phyloP scores from a whole-genome alignment of 306 rosid genomes.

The Elaeagnus macrophylla region DNA sequence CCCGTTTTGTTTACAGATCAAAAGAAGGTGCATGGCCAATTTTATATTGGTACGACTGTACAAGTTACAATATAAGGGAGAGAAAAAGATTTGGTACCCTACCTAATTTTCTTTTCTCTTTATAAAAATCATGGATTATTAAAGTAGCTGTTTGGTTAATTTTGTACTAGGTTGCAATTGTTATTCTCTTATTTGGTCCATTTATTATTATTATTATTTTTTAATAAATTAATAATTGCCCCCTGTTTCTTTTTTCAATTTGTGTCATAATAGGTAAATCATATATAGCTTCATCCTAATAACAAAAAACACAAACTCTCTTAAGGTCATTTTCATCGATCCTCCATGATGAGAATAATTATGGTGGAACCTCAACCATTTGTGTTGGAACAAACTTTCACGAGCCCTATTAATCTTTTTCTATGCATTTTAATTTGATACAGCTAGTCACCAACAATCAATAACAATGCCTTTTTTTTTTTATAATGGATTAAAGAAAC shows the following conservation, averaged over 20 bases:
- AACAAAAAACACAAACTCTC: constrained; percentile 34
- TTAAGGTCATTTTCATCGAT: constrained; percentile 13
- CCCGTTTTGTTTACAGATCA: constrained; percentile 25
- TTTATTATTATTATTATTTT: constrained; percentile 15
- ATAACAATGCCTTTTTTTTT: no score
- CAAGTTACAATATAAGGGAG: no score
- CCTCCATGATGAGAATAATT: constrained; percentile 28
- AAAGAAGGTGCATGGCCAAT: constrained; percentile 23
- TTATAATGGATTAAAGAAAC: no score
- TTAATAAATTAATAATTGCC: constrained; percentile 6
- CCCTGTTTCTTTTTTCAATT: constrained; percentile 19
- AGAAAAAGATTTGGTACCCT: no score
- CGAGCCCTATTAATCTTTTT: no score
- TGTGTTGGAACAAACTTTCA: no score
- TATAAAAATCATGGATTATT: no score
- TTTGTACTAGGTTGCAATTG: constrained; percentile 3
- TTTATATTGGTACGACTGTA: not conserved
- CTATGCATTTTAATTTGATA: no score
- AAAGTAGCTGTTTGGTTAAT: not conserved
- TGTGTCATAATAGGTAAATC: constrained; percentile 37
- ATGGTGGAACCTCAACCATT: constrained; percentile 27
- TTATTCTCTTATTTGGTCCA: constrained; percentile 8
- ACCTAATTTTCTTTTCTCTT: no score
- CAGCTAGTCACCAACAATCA: no score
- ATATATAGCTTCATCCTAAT: constrained; percentile 34